A percentile compares a stretch with the other conserved stretches of the same genome.
These are phyloP conservation scores for Fomitopsis schrenkii DNA, from an alignment of 1,284 basidiomycete genomes.

Conservation along the genomic window DNA sequence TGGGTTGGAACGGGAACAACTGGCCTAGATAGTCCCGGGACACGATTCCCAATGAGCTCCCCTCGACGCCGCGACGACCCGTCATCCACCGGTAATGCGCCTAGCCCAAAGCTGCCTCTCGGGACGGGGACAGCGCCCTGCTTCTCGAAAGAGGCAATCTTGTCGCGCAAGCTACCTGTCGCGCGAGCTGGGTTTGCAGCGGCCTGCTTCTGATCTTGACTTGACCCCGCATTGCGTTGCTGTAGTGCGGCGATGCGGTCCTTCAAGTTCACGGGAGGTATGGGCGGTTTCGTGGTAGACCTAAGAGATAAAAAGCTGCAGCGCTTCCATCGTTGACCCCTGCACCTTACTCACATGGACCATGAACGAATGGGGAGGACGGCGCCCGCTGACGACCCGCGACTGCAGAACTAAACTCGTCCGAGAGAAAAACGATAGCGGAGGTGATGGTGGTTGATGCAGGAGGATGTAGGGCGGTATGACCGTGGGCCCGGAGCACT, in stretches of 20 bases:
- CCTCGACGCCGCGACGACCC: conserved; percentile 45
- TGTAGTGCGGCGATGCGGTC: conserved; percentile 75
- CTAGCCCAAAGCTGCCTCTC: conserved; percentile 67
- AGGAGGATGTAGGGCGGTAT: background rate
- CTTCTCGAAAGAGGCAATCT: conserved; percentile 73
- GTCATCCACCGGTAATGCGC: conserved; percentile 51
- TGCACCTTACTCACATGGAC: conserved; percentile 19
- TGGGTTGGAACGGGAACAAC: conserved; percentile 16
- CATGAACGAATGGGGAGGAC: conserved; percentile 19
- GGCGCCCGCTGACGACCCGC: conserved; percentile 30
- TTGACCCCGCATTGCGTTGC: conserved; percentile 42
- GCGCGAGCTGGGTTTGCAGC: conserved; percentile 29
- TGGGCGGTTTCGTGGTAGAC: conserved; percentile 33
- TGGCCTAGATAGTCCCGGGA: conserved; percentile 39
- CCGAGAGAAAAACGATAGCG: conserved; percentile 14
- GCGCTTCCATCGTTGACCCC: background rate
- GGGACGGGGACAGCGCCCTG: conserved; percentile 72
- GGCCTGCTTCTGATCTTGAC: conserved; percentile 10
- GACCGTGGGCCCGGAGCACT: background rate
- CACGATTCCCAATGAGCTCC: conserved; percentile 70
- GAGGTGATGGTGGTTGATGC: conserved; percentile 24
- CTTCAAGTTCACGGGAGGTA: conserved; percentile 57
- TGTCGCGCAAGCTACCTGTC: conserved; percentile 52
- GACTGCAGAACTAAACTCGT: conserved; percentile 27
- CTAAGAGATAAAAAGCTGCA: conserved; percentile 13